Percentiles rank a stretch among this genome's conserved stretches.
Conservation (phyloP, 768 basidiomycete genomes). For the Boletus huronensis region DNA sequence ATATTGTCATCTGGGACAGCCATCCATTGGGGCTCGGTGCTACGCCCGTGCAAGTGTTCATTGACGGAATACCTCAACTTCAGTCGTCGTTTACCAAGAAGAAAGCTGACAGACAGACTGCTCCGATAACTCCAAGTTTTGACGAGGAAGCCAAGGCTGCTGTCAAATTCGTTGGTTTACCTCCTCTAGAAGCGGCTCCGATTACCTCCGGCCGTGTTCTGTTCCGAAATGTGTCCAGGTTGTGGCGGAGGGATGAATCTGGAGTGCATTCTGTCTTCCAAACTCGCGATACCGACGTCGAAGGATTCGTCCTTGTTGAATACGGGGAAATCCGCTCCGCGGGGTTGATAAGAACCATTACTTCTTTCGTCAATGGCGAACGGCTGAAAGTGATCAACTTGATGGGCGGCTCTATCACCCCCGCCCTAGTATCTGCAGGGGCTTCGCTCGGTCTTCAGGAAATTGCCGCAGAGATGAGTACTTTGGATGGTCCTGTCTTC, state of each 20-base stretch:
- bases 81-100: slow-evolving; percentile 40
- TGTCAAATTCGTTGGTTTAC: slow-evolving; percentile 63
- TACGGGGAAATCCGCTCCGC: slow-evolving; percentile 54
- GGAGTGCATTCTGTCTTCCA: slow-evolving; percentile 22
- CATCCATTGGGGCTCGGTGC: slow-evolving; percentile 79
- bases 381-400: slow-evolving; percentile 41
- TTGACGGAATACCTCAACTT: slow-evolving; percentile 77
- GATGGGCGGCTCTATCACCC: slow-evolving; percentile 57
- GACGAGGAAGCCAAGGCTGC: slow-evolving; percentile 56
- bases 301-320: slow-evolving; percentile 43
- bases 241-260: slow-evolving; percentile 25
- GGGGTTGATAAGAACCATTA: slow-evolving; percentile 21
- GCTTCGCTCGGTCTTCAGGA: slow-evolving; percentile 63
- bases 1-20: slow-evolving; percentile 63
- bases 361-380: slow-evolving; percentile 9
- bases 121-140: slow-evolving; percentile 55
- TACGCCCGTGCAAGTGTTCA: slow-evolving; percentile 76
- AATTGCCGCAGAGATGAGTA: slow-evolving; percentile 60
- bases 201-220: slow-evolving; percentile 37
- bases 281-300: slow-evolving; percentile 7
- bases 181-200: slow-evolving; percentile 50
- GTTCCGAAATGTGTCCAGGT: slow-evolving; percentile 51
- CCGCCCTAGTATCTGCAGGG: slow-evolving; percentile 65
- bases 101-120: slow-evolving; percentile 44
- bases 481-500: slow-evolving; percentile 59